Evolutionary conservation across 2,329 filamentous ascomycete species (phyloP).

Genomic region (Rutstroemia sp.): DNA sequence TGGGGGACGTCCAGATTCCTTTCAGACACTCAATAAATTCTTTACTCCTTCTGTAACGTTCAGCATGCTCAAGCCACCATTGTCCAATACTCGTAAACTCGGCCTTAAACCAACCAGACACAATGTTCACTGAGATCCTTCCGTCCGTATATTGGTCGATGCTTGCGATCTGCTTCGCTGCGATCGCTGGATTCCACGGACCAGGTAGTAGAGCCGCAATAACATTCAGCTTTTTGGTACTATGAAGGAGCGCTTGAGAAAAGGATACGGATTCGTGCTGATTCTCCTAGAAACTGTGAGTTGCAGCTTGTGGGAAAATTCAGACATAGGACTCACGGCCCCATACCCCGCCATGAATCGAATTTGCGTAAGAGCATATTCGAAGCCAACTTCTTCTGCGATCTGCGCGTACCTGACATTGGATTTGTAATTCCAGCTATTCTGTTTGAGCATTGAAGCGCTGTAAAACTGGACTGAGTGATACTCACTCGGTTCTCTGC

Average conservation of each 20-base stretch:
- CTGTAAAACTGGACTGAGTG: not conserved
- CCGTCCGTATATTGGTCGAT: conserved; percentile 46
- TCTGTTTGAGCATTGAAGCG: not conserved
- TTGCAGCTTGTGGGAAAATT: not conserved
- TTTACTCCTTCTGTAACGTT: conserved; percentile 40
- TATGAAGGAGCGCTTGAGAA: conserved; percentile 41
- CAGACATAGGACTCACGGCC: conserved; percentile 25
- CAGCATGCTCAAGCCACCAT: conserved; percentile 47
- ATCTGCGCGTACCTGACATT: conserved; percentile 42
- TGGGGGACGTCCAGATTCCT: conserved; percentile 43
- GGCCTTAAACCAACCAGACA: conserved; percentile 46
- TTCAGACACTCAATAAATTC: conserved; percentile 45
- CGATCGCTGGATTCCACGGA: conserved; percentile 43
- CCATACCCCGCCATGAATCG: conserved; percentile 45
- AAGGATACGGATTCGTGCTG: conserved; percentile 47
- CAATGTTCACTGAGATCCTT: conserved; percentile 44
- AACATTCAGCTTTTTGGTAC: conserved; percentile 41
- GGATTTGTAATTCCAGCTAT: conserved; percentile 39
- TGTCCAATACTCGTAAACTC: conserved; percentile 45
- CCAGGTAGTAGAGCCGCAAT: conserved; percentile 45
- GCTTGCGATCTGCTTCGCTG: conserved; percentile 45
- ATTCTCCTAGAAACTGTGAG: conserved; percentile 24
- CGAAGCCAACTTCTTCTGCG: conserved; percentile 41
- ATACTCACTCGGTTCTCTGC: conserved; percentile 33
- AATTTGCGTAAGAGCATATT: conserved; percentile 45